Conservation (phyloP, 805 yeast genomes). For the Sugiyamaella boreocaroliniensis region DNA sequence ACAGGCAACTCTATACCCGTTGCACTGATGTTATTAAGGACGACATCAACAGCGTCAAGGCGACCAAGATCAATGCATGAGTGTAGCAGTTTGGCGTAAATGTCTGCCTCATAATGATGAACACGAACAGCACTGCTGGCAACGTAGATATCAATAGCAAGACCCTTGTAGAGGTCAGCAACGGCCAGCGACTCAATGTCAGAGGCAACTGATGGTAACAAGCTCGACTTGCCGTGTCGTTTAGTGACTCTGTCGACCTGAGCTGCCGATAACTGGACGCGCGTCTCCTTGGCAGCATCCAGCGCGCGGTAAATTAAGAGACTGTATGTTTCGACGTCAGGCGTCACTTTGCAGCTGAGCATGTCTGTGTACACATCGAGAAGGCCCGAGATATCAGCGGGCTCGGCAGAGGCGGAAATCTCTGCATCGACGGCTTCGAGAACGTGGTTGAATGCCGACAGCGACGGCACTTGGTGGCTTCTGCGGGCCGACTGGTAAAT, state of each 20-base stretch:
- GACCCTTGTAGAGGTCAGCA: conserved; percentile 17
- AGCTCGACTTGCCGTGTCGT: conserved; percentile 1
- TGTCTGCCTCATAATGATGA: conserved; percentile 17
- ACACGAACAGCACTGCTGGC: conserved; percentile 22
- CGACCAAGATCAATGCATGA: conserved; percentile 14
- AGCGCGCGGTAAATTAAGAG: conserved; percentile 23
- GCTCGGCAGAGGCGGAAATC: neutral
- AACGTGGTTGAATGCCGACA: neutral
- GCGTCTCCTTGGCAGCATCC: conserved; percentile 1
- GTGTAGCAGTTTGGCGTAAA: conserved; percentile 20
- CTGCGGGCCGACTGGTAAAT: neutral
- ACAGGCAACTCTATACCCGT: neutral
- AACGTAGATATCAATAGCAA: conserved; percentile 28
- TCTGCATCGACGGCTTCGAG: neutral
- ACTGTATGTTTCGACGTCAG: conserved; percentile 25
- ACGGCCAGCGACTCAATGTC: conserved; percentile 10
- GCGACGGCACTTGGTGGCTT: neutral
- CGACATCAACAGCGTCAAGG: neutral
- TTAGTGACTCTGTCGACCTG: neutral
- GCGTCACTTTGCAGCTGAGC: conserved; percentile 20
- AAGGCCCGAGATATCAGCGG: conserved; percentile 6
- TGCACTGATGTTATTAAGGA: conserved; percentile 9
- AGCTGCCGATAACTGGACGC: conserved; percentile 13
- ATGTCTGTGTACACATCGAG: conserved; percentile 27
- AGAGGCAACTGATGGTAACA: conserved; percentile 9